These are phyloP conservation scores for Alloascoidea africana DNA, from an alignment of 805 yeast genomes.

Conservation along the genomic window DNA sequence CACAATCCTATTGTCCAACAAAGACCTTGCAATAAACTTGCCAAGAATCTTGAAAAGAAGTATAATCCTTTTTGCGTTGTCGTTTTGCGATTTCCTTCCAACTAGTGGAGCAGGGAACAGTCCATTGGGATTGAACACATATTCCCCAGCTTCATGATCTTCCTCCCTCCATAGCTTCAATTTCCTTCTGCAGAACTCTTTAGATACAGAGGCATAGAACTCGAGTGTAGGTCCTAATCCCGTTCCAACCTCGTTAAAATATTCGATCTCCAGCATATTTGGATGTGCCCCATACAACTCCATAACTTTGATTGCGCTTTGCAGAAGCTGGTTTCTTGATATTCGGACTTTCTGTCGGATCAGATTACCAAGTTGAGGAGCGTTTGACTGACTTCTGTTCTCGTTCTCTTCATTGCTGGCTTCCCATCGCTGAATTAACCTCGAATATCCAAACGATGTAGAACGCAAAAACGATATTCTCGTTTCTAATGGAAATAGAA, in stretches of 20 bases:
- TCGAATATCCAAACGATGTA: slow-evolving; percentile 82
- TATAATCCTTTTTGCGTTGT: slow-evolving; percentile 26
- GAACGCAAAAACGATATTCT: slow-evolving; percentile 67
- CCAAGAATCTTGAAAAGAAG: slow-evolving; percentile 58
- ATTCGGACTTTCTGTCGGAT: slow-evolving; percentile 69
- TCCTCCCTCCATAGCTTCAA: slow-evolving; percentile 56
- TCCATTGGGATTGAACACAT: slow-evolving; percentile 31
- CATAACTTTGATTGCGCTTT: slow-evolving; percentile 68
- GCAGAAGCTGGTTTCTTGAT: slow-evolving; percentile 51
- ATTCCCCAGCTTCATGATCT: slow-evolving; percentile 14
- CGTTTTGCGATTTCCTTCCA: slow-evolving; percentile 12
- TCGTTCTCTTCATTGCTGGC: slow-evolving; percentile 24
- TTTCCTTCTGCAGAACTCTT: slow-evolving; percentile 44
- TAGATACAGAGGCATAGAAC: slow-evolving; percentile 72
- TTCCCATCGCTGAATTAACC: slow-evolving; percentile 72
- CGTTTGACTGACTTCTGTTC: slow-evolving; percentile 8
- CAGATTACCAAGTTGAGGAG: slow-evolving; percentile 46
- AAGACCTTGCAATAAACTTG: slow-evolving; percentile 70
- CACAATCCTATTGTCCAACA: slow-evolving; percentile 75
- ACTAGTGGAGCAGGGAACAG: slow-evolving; percentile 61
- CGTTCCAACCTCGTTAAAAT: slow-evolving; percentile 84
- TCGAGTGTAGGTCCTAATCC: slow-evolving; percentile 95
- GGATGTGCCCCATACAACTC: slow-evolving; percentile 68
- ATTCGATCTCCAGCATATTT: slow-evolving; percentile 73
- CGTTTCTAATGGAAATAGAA: slow-evolving; percentile 72